Evolutionary conservation across 768 basidiomycete genomes (phyloP), one percentile per base, ranked within the genome.

Genomic region (Chalciporus chontae): DNA sequence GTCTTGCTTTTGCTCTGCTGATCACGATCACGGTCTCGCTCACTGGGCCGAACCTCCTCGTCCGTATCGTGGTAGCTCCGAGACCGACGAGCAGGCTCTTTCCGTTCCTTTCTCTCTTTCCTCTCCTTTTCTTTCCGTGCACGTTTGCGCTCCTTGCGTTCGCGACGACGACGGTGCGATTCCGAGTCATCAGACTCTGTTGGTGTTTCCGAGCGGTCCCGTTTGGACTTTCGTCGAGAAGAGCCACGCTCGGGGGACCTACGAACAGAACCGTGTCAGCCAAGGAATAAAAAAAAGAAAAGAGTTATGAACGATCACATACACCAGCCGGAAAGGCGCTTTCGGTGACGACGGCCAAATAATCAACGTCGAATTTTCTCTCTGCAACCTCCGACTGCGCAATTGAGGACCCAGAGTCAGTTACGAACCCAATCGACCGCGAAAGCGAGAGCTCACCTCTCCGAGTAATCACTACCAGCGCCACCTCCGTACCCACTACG

Each of bases 281-380:
- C 21, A 21, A 21, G 21, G 21, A 21, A 21, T 10, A 18, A 13
- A 42, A 24, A 26, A 6, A 40, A 45, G 7, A 45, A 21, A n/a
- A 29, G 23, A 3, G 6, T 8, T 0, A 5, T 11, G 21, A 21
- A 36, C 18, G 6, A 39, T 21, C 3, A 72, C 83, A 26, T 68
- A 87, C 81, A 80, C 54, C 40, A 69, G 66, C 32, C 87, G 79
- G 32, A 77, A 70, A 47, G 82, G 81, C 9, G 75, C 79, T 55
- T 84, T 85, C 0, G 91, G 91, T 3, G 91, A 93, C 4, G 81
- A 68, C 2, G 91, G 91, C 91, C 91, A 94, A n/a, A 90, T 74
- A 56, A 77, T 76, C 2, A 82, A 65, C 5, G 73, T 74, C 8
- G 69, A 78, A 5, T 58, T 72, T 56, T 81, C 81, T 42, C 91